phyloP scores from a whole-genome alignment of 2,329 filamentous ascomycete genomes.

The Fusarium gaditjirri region DNA sequence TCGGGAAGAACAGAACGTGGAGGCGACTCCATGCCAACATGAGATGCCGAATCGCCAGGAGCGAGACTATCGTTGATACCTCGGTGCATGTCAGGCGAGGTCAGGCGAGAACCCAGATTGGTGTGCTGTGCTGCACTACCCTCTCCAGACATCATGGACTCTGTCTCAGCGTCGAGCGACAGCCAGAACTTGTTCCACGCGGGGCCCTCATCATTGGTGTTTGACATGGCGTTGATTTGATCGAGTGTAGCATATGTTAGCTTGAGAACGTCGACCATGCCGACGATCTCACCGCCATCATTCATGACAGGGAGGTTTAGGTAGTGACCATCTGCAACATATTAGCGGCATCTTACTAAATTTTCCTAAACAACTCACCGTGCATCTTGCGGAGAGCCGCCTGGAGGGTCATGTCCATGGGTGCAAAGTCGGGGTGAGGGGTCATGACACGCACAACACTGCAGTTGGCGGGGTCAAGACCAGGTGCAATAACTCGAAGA shows the following conservation, averaged over 20 bases:
- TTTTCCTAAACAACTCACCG: slow-evolving; percentile 65
- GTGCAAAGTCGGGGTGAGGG: slow-evolving; percentile 97
- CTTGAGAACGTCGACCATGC: slow-evolving; percentile 99
- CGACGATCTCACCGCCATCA: slow-evolving; percentile 94
- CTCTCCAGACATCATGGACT: slow-evolving; percentile 95
- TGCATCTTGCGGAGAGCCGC: slow-evolving; percentile 99
- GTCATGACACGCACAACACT: slow-evolving; percentile 99
- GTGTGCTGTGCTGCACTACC: slow-evolving; percentile 76
- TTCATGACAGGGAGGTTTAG: slow-evolving; percentile 99
- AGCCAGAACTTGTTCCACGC: slow-evolving; percentile 99
- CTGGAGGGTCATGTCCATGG: slow-evolving; percentile 99
- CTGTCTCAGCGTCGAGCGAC: slow-evolving; percentile 92
- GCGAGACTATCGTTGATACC: slow-evolving; percentile 84
- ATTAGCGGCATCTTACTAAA: slow-evolving; percentile 10
- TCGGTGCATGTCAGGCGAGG: slow-evolving; percentile 81
- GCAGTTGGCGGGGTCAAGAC: slow-evolving; percentile 92
- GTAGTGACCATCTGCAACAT: slow-evolving; percentile 88
- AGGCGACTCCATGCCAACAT: slow-evolving; percentile 84
- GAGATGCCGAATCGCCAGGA: slow-evolving; percentile 94
- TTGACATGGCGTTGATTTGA: slow-evolving; percentile 96
- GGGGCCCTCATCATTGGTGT: slow-evolving; percentile 83
- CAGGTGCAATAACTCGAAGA: slow-evolving; percentile 95
- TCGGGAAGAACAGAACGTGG: slow-evolving; percentile 70
- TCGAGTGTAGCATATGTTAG: slow-evolving; percentile 97
- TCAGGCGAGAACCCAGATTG: slow-evolving; percentile 75